Conservation (phyloP, 1,139 yeast species). For the Kodamaea suecica region DNA sequence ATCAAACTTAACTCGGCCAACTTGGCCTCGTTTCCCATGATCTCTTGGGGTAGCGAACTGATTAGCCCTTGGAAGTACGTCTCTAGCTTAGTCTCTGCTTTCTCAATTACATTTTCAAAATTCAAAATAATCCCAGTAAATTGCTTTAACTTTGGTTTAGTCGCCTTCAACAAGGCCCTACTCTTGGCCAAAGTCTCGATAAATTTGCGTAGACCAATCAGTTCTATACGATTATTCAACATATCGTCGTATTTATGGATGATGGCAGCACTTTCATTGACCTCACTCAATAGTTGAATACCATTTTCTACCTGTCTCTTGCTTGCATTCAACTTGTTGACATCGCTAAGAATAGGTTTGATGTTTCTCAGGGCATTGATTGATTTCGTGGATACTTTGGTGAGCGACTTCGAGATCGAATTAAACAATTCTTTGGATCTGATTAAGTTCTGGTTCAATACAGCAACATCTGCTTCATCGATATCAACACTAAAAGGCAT, state of each 20-base stretch:
- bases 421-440: slow-evolving; percentile 57
- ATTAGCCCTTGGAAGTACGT: slow-evolving; percentile 27
- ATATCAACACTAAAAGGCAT: slow-evolving; percentile 43
- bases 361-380: slow-evolving; percentile 61
- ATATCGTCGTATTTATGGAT: slow-evolving; percentile 53
- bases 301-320: slow-evolving; percentile 63
- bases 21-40: slow-evolving; percentile 14
- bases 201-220: slow-evolving; percentile 37
- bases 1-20: slow-evolving; percentile 29
- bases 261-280: slow-evolving; percentile 61
- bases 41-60: slow-evolving; percentile 11
- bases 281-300: slow-evolving; percentile 56
- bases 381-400: slow-evolving; percentile 55
- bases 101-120: slow-evolving; percentile 44
- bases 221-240: slow-evolving; percentile 37
- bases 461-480: slow-evolving; percentile 84
- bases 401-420: slow-evolving; percentile 55
- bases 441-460: slow-evolving; percentile 68
- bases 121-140: slow-evolving; percentile 50
- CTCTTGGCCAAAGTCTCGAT: slow-evolving; percentile 36
- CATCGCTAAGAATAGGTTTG: slow-evolving; percentile 67
- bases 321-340: slow-evolving; percentile 53
- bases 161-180: slow-evolving; percentile 30
- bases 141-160: slow-evolving; percentile 39
- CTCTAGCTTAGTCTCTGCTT: slow-evolving; percentile 44